Base-by-base conservation (phyloP, 139 green algal species). In the Volvox reticuliferus region DNA sequence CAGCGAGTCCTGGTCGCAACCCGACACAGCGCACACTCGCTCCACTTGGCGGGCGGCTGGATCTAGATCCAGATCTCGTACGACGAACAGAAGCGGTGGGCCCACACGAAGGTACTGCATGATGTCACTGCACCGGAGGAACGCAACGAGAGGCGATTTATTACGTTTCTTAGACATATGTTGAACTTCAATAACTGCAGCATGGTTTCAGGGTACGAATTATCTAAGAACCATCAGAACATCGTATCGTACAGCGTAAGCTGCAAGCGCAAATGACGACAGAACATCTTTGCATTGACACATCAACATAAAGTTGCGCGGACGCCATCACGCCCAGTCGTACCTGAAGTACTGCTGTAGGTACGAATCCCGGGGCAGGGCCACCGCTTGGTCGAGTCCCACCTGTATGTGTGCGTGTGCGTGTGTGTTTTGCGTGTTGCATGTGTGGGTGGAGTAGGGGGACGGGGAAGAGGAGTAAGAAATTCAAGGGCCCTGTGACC, bases 311-410 rank as follows among this genome's bases (percentile, higher is more conserved):
- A 87, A n/a, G 5, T 55, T 55, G 9, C 44, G 44, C 44, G 44
- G 44, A 55, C 44, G 44, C 44, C 44, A 55, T 9, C 44, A 55
- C n/a, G n/a, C 5, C 44, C 44, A 24, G 24, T 30, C 89, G 16
- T 33, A 94, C 90, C 89, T 91, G 91, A 97, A 99, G 94, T 98
- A 99, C n/a, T 69, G 73, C 93, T 99, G 97, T 91, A 99, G 94
- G 95, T 99, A 99, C 0, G 96, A 98, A 93, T 99, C 97, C 12
- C 91, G 62, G 0, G 97, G 97, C 84, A 99, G 94, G 1, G 97
- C 97, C 50, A 99, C 96, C 14, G 93, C 86, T 94, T 99, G 97
- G 63, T 99, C 97, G 65, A 99, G 92, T 0, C 97, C 97, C 69
- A 96, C 95, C 86, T 90, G 86, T 20, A 28, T 9, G 16, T 16